phyloP scores from a whole-genome alignment of 2,329 filamentous ascomycete species.

The Xylariaceae sp. region DNA sequence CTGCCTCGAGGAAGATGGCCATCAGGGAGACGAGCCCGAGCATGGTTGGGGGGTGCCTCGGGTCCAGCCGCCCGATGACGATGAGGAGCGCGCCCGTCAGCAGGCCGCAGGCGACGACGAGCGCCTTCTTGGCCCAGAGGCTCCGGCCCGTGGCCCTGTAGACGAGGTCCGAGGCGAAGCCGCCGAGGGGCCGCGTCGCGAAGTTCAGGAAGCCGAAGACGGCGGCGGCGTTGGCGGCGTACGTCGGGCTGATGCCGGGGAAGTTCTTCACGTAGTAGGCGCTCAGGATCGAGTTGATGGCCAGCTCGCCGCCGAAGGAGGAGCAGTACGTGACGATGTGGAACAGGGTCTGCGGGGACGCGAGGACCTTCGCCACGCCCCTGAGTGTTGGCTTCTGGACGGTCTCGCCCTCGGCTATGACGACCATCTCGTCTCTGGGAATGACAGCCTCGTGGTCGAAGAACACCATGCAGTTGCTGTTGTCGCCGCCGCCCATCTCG shows the following conservation, averaged over 20 bases:
- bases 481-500: slow-evolving; percentile 22
- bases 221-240: slow-evolving; percentile 57
- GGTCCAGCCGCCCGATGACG: slow-evolving; percentile 57
- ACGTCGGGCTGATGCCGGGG: slow-evolving; percentile 50
- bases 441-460: slow-evolving; percentile 36
- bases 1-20: slow-evolving; percentile 77
- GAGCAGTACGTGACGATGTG: slow-evolving; percentile 54
- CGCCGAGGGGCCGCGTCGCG: slow-evolving; percentile 60
- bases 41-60: slow-evolving; percentile 58
- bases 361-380: slow-evolving; percentile 40
- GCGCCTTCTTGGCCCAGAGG: slow-evolving; percentile 46
- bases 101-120: slow-evolving; percentile 58
- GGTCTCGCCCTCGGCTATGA: slow-evolving; percentile 48
- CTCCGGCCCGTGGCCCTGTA: slow-evolving; percentile 35
- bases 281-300: slow-evolving; percentile 55
- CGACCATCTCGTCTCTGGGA: slow-evolving; percentile 47
- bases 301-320: slow-evolving; percentile 58
- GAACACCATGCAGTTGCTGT: slow-evolving; percentile 23
- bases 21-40: slow-evolving; percentile 72
- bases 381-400: slow-evolving; percentile 51
- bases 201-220: slow-evolving; percentile 74
- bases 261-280: slow-evolving; percentile 57
- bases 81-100: slow-evolving; percentile 56
- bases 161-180: slow-evolving; percentile 47
- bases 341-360: slow-evolving; percentile 51